These are phyloP conservation scores for Dryas alaskensis DNA, from an alignment of 306 rosid genomes.

Conservation along the genomic window DNA sequence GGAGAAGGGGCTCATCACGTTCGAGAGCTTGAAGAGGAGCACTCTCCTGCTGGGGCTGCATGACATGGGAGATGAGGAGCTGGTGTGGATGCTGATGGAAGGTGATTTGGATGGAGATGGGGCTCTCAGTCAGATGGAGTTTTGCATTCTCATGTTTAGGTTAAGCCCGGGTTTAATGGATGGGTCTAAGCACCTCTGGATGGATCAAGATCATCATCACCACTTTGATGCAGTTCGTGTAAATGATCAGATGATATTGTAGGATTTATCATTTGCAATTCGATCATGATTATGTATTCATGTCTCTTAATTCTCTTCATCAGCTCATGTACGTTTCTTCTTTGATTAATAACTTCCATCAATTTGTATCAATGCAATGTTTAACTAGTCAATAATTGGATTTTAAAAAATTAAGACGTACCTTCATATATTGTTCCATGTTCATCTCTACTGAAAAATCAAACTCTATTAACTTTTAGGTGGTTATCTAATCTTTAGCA, in stretches of 20 bases:
- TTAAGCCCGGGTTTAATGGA: conserved; percentile 56
- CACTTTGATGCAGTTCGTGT: neutral
- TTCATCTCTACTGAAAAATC: too few relatives aligned
- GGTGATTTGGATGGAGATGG: conserved; percentile 80
- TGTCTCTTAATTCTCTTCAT: neutral
- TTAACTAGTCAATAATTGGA: too few relatives aligned
- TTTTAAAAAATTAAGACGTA: too few relatives aligned
- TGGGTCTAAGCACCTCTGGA: neutral
- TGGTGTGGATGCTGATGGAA: conserved; percentile 60
- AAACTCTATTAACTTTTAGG: too few relatives aligned
- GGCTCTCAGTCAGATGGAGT: conserved; percentile 55
- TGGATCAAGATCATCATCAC: neutral
- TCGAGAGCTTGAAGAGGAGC: conserved; percentile 67
- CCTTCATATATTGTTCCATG: too few relatives aligned
- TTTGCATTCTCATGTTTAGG: conserved; percentile 76
- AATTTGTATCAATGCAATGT: too few relatives aligned
- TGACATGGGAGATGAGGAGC: conserved; percentile 52
- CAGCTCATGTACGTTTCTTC: neutral
- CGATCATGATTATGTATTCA: too few relatives aligned
- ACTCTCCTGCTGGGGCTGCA: conserved; percentile 43
- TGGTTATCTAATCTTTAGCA: too few relatives aligned
- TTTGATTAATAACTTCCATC: neutral
- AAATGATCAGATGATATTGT: neutral
- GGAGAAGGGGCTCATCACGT: conserved; percentile 62
- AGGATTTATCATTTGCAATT: too few relatives aligned